Conservation (phyloP, 768 basidiomycete species). For the Boletus pseudo-olivaceus region DNA sequence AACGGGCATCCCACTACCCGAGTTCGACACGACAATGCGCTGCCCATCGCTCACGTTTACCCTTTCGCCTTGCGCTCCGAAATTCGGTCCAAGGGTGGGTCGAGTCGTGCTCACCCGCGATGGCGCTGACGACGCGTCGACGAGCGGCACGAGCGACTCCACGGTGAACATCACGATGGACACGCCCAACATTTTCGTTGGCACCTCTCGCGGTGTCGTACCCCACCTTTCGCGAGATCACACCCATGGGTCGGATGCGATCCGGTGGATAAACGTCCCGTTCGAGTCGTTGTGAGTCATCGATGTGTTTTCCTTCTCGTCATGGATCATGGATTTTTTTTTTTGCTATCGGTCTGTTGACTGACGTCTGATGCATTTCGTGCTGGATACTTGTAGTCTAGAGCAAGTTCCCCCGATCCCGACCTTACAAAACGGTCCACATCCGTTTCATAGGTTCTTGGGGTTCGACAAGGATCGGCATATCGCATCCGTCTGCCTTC, state of each 20-base stretch:
- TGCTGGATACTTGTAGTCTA: slow-evolving; percentile 39
- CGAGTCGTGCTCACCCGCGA: slow-evolving; percentile 17
- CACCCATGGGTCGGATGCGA: slow-evolving; percentile 39
- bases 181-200: slow-evolving; percentile 61
- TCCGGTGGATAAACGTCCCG: slow-evolving; percentile 65
- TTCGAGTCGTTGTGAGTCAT: slow-evolving; percentile 78
- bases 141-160: neutral
- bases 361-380: neutral
- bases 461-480: slow-evolving; percentile 49
- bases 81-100: slow-evolving; percentile 29
- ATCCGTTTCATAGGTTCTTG: slow-evolving; percentile 64
- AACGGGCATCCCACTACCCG: neutral
- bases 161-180: slow-evolving; percentile 36
- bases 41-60: slow-evolving; percentile 19
- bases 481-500: slow-evolving; percentile 54
- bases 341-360: neutral
- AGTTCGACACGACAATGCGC: neutral
- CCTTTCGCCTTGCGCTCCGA: slow-evolving; percentile 4
- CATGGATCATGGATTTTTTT: neutral
- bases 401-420: slow-evolving; percentile 67
- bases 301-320: neutral
- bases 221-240: slow-evolving; percentile 74
- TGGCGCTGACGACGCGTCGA: neutral
- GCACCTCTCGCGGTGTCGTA: slow-evolving; percentile 70
- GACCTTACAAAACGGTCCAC: slow-evolving; percentile 47